Conservation (phyloP, 2,329 filamentous ascomycete species). For the Penicillium sp. region DNA sequence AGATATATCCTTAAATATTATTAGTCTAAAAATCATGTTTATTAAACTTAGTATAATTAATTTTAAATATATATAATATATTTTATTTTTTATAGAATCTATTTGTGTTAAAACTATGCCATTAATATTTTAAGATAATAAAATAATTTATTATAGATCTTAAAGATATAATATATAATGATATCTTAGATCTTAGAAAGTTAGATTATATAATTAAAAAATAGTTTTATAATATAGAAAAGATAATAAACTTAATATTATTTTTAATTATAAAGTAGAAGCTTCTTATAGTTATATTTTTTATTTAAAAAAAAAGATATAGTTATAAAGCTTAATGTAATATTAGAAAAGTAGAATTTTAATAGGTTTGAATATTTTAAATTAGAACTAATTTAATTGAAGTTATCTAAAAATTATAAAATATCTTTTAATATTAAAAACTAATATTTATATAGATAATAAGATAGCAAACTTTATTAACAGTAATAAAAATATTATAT, state of each 20-base stretch:
- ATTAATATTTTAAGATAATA: background rate
- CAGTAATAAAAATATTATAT: no score
- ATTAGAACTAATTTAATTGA: background rate
- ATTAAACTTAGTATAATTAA: background rate
- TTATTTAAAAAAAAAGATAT: background rate
- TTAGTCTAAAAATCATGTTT: background rate
- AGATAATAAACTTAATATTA: conserved; percentile 17
- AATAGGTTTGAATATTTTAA: background rate
- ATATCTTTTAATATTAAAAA: background rate
- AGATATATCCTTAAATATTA: conserved; percentile 1
- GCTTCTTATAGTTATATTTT: background rate
- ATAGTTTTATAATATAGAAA: conserved; percentile 18
- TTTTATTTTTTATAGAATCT: background rate
- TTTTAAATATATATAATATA: background rate
- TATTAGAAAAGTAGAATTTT: background rate
- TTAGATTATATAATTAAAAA: conserved; percentile 12
- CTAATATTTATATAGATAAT: background rate
- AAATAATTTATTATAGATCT: background rate
- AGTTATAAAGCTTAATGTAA: background rate
- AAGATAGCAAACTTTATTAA: no score
- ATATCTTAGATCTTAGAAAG: background rate
- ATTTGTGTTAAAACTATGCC: background rate
- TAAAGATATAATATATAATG: background rate
- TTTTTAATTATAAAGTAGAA: background rate
- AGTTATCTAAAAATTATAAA: background rate